A percentile compares a stretch with the other conserved stretches of the same genome.
Evolutionary conservation across 1,284 basidiomycete species (phyloP).

Genomic region (Testicularia cyperi): DNA sequence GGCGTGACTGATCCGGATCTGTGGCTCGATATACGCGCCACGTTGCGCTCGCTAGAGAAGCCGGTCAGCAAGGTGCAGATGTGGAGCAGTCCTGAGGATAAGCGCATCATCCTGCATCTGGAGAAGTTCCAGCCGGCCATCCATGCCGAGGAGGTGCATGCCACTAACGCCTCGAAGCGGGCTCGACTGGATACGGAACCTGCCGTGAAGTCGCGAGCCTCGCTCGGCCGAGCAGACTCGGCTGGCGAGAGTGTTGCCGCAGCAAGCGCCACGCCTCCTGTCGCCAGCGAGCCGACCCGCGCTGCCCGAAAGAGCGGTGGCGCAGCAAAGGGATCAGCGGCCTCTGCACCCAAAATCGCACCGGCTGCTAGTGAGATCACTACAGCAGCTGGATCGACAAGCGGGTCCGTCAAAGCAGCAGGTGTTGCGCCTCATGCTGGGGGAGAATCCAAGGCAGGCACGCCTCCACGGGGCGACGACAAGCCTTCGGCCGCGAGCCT

Average conservation of each 20-base stretch:
- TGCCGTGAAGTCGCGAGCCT: constrained; percentile 17
- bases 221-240: constrained; percentile 19
- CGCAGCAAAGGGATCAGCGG: no score
- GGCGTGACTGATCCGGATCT: constrained; percentile 41
- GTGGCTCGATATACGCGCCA: constrained; percentile 55
- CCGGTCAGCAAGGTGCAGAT: constrained; percentile 51
- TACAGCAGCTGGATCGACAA: no score
- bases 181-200: constrained; percentile 29
- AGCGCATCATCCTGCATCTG: constrained; percentile 53
- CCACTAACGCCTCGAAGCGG: constrained; percentile 24
- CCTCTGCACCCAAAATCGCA: no score
- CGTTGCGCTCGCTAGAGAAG: constrained; percentile 48
- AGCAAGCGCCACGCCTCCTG: constrained; percentile 1
- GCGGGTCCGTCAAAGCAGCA: no score
- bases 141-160: constrained; percentile 34
- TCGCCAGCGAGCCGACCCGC: constrained; percentile 30
- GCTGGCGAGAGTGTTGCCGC: background rate
- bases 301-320: no score
- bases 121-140: constrained; percentile 55
- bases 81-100: constrained; percentile 41
- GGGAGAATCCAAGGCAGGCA: constrained; percentile 4
- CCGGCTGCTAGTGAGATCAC: no score
- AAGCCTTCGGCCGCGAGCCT: no score
- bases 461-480: no score
- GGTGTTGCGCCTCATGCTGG: no score